Conservation (phyloP, 2,329 filamentous ascomycete species). For the Fusarium pseudocircinatum region DNA sequence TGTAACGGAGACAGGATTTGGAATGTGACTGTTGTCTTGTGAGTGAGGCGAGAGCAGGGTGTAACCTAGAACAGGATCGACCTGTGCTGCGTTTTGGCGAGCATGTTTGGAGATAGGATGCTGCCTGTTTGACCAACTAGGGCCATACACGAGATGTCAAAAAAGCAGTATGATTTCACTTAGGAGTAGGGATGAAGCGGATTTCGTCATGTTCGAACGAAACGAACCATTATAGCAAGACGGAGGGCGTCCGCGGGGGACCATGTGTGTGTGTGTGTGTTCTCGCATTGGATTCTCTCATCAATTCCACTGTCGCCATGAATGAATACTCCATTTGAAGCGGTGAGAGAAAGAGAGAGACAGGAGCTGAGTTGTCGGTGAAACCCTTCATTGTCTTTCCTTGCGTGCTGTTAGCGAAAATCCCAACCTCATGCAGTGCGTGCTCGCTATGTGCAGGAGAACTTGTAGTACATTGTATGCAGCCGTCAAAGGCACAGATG, state of each 20-base stretch:
- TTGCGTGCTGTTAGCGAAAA: conserved; percentile 8
- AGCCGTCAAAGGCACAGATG: conserved; percentile 26
- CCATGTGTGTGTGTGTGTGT: background rate
- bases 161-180: conserved; percentile 22
- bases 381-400: conserved; percentile 1
- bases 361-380: conserved; percentile 19
- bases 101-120: conserved; percentile 8
- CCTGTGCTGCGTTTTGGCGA: conserved; percentile 11
- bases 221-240: background rate
- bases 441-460: background rate
- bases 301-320: background rate
- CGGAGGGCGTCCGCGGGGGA: background rate
- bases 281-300: background rate
- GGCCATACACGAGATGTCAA: conserved; percentile 11
- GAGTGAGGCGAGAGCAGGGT: conserved; percentile 29
- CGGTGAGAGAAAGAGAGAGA: conserved; percentile 21
- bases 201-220: conserved; percentile 16
- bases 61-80: conserved; percentile 23
- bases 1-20: background rate
- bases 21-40: background rate
- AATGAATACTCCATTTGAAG: conserved; percentile 9
- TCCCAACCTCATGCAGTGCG: conserved; percentile 15
- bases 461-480: background rate
- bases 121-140: conserved; percentile 16
- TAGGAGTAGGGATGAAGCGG: conserved; percentile 12